A percentile compares a stretch with the other conserved stretches of the same genome.
Evolutionary conservation across 441 rosid species (phyloP).

Genomic region (Gossypium aridum): DNA sequence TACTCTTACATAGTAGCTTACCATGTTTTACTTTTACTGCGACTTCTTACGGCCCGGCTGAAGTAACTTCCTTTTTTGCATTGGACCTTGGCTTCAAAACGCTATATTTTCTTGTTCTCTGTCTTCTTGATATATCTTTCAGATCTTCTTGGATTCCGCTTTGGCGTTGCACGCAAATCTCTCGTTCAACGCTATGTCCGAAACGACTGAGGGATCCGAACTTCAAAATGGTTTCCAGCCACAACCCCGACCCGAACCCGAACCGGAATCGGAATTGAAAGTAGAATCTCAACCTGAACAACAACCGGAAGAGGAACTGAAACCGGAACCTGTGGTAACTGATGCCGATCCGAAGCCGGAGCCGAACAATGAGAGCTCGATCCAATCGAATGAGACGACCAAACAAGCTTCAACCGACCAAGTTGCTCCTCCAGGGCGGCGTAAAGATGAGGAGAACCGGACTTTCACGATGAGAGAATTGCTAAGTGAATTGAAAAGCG

Average conservation of each 20-base stretch:
- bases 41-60: background rate
- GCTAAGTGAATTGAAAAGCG: slow-evolving; percentile 69
- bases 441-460: slow-evolving; percentile 53
- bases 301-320: slow-evolving; percentile 15
- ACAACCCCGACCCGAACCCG: slow-evolving; percentile 16
- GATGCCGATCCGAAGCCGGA: slow-evolving; percentile 22
- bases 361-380: slow-evolving; percentile 28
- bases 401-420: slow-evolving; percentile 23
- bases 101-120: slow-evolving; percentile 11
- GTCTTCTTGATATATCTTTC: background rate
- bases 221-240: slow-evolving; percentile 34
- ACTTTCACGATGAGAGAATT: slow-evolving; percentile 90
- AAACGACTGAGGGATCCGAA: slow-evolving; percentile 34
- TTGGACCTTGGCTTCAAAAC: background rate
- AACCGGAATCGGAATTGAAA: slow-evolving; percentile 5
- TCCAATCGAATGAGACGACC: slow-evolving; percentile 29
- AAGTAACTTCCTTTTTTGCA: background rate
- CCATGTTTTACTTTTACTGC: background rate
- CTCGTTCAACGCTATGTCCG: slow-evolving; percentile 26
- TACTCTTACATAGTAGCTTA: background rate
- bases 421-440: slow-evolving; percentile 23
- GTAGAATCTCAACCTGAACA: slow-evolving; percentile 11
- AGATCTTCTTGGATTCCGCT: slow-evolving; percentile 12
- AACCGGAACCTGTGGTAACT: slow-evolving; percentile 6
- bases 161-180: background rate